These are phyloP conservation scores for Penicillium crustosum DNA, from an alignment of 2,329 filamentous ascomycete genomes.

Conservation along the genomic window DNA sequence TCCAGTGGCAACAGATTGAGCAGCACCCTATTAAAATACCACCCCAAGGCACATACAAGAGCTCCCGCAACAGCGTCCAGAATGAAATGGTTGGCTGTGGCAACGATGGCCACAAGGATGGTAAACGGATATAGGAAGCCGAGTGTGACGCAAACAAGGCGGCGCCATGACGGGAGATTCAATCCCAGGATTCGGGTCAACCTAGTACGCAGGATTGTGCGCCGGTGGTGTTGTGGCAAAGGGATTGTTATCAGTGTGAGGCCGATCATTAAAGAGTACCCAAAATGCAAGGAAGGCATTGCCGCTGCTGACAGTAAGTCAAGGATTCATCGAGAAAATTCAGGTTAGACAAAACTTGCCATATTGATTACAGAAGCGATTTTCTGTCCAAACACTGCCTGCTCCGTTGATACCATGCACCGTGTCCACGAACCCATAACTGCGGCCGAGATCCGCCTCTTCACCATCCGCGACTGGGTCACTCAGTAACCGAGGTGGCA, in stretches of 20 bases:
- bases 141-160: slow-evolving; percentile 50
- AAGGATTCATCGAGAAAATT: background rate
- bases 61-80: slow-evolving; percentile 70
- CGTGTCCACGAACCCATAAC: slow-evolving; percentile 60
- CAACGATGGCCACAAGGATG: slow-evolving; percentile 67
- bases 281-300: slow-evolving; percentile 75
- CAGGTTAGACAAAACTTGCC: slow-evolving; percentile 44
- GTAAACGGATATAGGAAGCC: slow-evolving; percentile 64
- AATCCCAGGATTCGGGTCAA: slow-evolving; percentile 40
- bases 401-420: slow-evolving; percentile 59
- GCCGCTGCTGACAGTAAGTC: slow-evolving; percentile 51
- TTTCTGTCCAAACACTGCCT: slow-evolving; percentile 70
- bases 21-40: slow-evolving; percentile 56
- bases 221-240: slow-evolving; percentile 54
- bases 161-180: slow-evolving; percentile 51
- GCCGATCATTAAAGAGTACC: slow-evolving; percentile 71
- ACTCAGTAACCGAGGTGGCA: slow-evolving; percentile 59
- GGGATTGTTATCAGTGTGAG: slow-evolving; percentile 68
- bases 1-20: slow-evolving; percentile 66
- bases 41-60: slow-evolving; percentile 63
- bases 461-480: slow-evolving; percentile 55
- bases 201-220: slow-evolving; percentile 33
- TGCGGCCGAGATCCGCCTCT: slow-evolving; percentile 59
- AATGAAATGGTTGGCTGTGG: slow-evolving; percentile 71
- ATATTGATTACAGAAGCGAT: slow-evolving; percentile 74